phyloP scores from a whole-genome alignment of 371 early-diverging fungal species.

The Syncephalastrum monosporum region DNA sequence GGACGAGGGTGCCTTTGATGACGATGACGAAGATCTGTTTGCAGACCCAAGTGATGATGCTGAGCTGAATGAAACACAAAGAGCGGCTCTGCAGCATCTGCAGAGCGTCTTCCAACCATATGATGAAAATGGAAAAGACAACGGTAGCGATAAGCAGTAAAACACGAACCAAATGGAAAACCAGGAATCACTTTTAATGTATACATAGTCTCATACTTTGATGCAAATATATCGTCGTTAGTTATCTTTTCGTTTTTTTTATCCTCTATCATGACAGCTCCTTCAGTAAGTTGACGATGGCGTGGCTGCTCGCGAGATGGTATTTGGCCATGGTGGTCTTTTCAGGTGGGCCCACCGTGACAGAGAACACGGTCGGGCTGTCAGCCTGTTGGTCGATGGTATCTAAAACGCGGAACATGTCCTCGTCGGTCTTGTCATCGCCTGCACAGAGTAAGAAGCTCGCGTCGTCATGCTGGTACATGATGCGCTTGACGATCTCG shows the following conservation, averaged over 20 bases:
- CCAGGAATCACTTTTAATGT: no score
- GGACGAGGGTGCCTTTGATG: slow-evolving; percentile 34
- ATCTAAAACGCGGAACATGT: slow-evolving; percentile 69
- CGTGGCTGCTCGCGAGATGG: slow-evolving; percentile 55
- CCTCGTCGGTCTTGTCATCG: slow-evolving; percentile 93
- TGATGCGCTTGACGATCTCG: slow-evolving; percentile 84
- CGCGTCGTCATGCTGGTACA: slow-evolving; percentile 52
- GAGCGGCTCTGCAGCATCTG: slow-evolving; percentile 43
- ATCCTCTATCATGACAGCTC: slow-evolving; percentile 1
- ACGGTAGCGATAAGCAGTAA: not conserved
- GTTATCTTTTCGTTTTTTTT: slow-evolving; percentile 1
- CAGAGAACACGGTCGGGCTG: slow-evolving; percentile 17
- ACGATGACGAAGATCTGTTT: slow-evolving; percentile 45
- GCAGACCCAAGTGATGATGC: slow-evolving; percentile 46
- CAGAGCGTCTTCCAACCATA: slow-evolving; percentile 37
- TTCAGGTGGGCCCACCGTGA: slow-evolving; percentile 44
- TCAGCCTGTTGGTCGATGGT: not conserved
- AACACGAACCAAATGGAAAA: no score
- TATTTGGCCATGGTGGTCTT: slow-evolving; percentile 84
- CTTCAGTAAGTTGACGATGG: slow-evolving; percentile 4
- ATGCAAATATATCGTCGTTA: no score
- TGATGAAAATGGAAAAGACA: slow-evolving; percentile 1
- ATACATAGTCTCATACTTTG: no score
- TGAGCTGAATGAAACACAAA: slow-evolving; percentile 45
- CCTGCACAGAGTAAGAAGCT: slow-evolving; percentile 91